Percentiles rank a stretch among this genome's conserved stretches.
Conservation (phyloP, 1,284 basidiomycete species). For the Amylostereum areolatum region DNA sequence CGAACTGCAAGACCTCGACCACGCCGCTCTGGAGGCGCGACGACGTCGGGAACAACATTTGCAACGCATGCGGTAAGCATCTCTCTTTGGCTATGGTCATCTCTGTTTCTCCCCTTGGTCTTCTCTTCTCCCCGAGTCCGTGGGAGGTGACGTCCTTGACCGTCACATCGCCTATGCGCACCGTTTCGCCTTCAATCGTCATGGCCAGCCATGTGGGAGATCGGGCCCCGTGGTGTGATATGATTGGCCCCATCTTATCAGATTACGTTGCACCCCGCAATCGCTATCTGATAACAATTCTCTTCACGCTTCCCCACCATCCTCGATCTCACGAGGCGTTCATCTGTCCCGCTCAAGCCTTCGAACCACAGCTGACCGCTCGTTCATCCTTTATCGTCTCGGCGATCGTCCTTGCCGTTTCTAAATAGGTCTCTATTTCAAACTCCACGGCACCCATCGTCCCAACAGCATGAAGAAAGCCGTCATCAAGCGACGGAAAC, state of each 20-base stretch:
- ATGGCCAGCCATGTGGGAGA: too few species aligned
- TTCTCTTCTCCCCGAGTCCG: conserved; percentile 20
- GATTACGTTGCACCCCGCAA: conserved; percentile 8
- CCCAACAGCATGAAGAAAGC: conserved; percentile 99
- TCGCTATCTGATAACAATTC: conserved; percentile 15
- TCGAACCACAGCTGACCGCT: too few species aligned
- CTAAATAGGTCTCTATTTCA: conserved; percentile 86
- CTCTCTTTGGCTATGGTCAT: conserved; percentile 12
- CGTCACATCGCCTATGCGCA: too few species aligned
- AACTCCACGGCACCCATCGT: conserved; percentile 93
- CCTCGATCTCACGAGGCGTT: neutral
- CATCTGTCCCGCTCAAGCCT: neutral
- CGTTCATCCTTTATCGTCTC: too few species aligned
- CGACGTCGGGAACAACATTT: conserved; percentile 89
- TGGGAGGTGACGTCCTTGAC: neutral
- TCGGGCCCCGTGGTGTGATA: too few species aligned
- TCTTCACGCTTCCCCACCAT: conserved; percentile 1
- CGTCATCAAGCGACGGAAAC: conserved; percentile 96
- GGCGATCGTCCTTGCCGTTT: conserved; percentile 2
- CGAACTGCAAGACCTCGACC: conserved; percentile 90
- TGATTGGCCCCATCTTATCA: conserved; percentile 19
- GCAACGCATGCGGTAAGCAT: conserved; percentile 85
- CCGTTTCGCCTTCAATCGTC: too few species aligned
- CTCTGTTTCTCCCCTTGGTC: conserved; percentile 15
- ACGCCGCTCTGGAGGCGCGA: conserved; percentile 93